Base-by-base conservation (phyloP, 352 stramenopile genomes). In the Nothophytophthora sp. region DNA sequence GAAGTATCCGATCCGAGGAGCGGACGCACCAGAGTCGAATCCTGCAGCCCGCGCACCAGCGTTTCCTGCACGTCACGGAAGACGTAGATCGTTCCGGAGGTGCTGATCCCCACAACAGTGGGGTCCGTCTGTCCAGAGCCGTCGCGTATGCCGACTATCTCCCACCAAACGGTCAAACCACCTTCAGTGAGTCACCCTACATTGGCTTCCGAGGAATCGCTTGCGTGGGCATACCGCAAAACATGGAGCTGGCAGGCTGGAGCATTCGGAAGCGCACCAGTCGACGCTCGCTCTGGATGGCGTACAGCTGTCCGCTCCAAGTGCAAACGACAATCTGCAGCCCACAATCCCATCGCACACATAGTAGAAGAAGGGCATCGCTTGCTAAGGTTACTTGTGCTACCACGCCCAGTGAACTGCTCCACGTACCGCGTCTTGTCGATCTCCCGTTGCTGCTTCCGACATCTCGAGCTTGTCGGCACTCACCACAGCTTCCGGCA, bases 251-350 rank as follows among this genome's bases (percentile, higher is more conserved):
- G 4, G 63, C 67, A 7, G 82, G 79, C 25, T 88, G 59, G 8
- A 88, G 42, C 53, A 83, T 88, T 20, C 79, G 77, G 32, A 92
- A 92, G 18, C 63, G 69, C 13, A 86, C 67, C 11, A 86, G 52
- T 24, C 56, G 49, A 24, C 62, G 37, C 16, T 75, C 56, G 41
- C 79, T 67, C 22, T 73, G 48, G 16, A 88, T 70, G 19, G 67
- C 67, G 49, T 76, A 86, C 20, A 90, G 48, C 44, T 73, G 52
- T 2, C 82, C 81, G 56, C 75, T 90, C 81, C 81, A 92, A 25
- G 75, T 90, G 35, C 77, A 90, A 3, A 63, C 71, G 8, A 90
- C 60, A 40, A 92, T 63, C 79, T 92, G 22, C n/a, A n/a, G n/a
- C n/a, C n/a, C n/a, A n/a, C n/a, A n/a, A n/a, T n/a, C n/a, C n/a